These are phyloP conservation scores for Pseudogymnoascus sp. DNA, from an alignment of 2,329 filamentous ascomycete species.

Conservation along the genomic window DNA sequence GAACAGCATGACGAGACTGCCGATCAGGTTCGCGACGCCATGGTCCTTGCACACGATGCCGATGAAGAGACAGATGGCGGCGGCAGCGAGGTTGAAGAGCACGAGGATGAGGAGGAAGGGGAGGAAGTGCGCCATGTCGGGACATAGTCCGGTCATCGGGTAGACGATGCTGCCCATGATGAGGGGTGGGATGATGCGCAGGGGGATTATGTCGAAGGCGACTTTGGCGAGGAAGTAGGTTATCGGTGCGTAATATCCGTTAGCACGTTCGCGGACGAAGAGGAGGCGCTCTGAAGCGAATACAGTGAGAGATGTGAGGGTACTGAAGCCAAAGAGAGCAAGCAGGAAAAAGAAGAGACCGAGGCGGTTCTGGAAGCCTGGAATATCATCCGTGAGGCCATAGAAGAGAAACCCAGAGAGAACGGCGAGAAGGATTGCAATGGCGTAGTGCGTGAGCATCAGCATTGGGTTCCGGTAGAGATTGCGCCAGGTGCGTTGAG, in stretches of 20 bases:
- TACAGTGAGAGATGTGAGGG: constrained; percentile 83
- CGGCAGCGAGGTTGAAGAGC: constrained; percentile 90
- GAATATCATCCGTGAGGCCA: constrained; percentile 88
- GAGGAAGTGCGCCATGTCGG: constrained; percentile 75
- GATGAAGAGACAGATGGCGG: constrained; percentile 89
- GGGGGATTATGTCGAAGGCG: constrained; percentile 92
- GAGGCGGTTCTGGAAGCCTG: constrained; percentile 93
- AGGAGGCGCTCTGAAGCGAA: constrained; percentile 86
- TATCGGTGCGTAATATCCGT: constrained; percentile 89
- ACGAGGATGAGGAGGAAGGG: constrained; percentile 88
- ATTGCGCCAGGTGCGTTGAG: constrained; percentile 89
- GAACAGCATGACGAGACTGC: constrained; percentile 95
- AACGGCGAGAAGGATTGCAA: constrained; percentile 87
- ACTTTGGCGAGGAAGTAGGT: constrained; percentile 95
- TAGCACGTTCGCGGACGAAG: constrained; percentile 88
- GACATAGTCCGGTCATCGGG: constrained; percentile 89
- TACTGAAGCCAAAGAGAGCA: constrained; percentile 93
- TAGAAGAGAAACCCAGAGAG: constrained; percentile 96
- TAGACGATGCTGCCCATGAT: constrained; percentile 95
- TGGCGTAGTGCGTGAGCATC: constrained; percentile 97
- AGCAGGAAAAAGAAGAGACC: constrained; percentile 97
- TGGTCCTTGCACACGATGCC: constrained; percentile 90
- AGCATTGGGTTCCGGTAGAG: constrained; percentile 95
- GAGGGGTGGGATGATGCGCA: constrained; percentile 89
- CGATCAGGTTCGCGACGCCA: constrained; percentile 86